phyloP scores from a whole-genome alignment of 441 rosid genomes.

The Omphalea diandra region DNA sequence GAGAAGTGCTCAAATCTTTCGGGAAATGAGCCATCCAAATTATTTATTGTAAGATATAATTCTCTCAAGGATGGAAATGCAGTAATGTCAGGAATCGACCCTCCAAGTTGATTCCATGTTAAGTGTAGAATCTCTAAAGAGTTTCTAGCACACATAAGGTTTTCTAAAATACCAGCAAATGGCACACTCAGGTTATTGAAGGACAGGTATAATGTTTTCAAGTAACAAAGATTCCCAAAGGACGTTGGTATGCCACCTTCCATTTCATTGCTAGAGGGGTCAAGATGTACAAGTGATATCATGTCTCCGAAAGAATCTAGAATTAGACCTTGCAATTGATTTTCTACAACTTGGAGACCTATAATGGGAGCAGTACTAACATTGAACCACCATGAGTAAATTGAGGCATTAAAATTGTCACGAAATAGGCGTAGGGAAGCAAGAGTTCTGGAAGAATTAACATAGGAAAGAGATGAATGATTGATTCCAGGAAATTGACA shows the following conservation, averaged over 20 bases:
- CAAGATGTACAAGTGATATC: slow-evolving; percentile 7
- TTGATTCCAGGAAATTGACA: slow-evolving; percentile 9
- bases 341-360: neutral
- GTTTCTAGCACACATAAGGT: neutral
- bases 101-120: neutral
- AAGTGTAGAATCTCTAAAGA: neutral
- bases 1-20: neutral
- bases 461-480: slow-evolving; percentile 7
- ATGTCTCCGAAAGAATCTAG: slow-evolving; percentile 13
- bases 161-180: neutral
- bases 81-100: neutral
- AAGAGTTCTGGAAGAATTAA: slow-evolving; percentile 18
- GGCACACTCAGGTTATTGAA: neutral
- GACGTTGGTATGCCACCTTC: slow-evolving; percentile 2
- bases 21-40: slow-evolving; percentile 12
- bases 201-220: neutral
- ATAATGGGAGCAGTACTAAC: slow-evolving; percentile 5
- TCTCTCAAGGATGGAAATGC: slow-evolving; percentile 1
- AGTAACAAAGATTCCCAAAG: neutral
- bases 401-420: neutral
- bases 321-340: slow-evolving; percentile 15
- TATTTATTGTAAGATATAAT: neutral
- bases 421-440: neutral
- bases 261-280: slow-evolving; percentile 5
- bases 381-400: slow-evolving; percentile 1